A percentile compares a stretch with the other conserved stretches of the same genome.
Conservation (phyloP, 2,329 filamentous ascomycete genomes). For the Drechmeria coniospora region DNA sequence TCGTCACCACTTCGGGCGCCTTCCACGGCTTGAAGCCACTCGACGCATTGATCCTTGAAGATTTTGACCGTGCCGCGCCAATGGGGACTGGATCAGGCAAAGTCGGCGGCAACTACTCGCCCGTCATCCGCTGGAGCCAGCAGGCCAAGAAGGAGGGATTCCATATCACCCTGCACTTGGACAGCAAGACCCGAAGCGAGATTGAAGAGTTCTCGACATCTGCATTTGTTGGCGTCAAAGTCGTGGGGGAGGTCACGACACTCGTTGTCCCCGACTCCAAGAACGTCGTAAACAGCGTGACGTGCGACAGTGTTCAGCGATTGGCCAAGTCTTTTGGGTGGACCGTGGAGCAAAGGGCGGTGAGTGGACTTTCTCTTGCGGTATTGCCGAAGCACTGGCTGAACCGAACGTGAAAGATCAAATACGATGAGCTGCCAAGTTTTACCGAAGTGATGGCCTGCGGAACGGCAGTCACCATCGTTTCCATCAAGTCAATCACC, state of each 20-base stretch:
- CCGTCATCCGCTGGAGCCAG: slow-evolving; percentile 46
- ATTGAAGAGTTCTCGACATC: slow-evolving; percentile 57
- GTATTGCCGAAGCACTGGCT: no score
- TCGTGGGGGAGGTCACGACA: slow-evolving; percentile 7
- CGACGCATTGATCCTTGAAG: slow-evolving; percentile 48
- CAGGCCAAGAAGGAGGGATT: slow-evolving; percentile 45
- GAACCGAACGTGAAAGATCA: background rate
- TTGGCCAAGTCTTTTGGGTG: slow-evolving; percentile 43
- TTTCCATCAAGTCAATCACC: slow-evolving; percentile 1
- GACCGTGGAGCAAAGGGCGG: slow-evolving; percentile 30
- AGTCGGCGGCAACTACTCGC: slow-evolving; percentile 56
- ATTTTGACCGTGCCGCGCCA: slow-evolving; percentile 54
- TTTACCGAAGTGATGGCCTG: slow-evolving; percentile 2
- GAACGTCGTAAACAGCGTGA: slow-evolving; percentile 52
- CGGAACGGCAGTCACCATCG: slow-evolving; percentile 1
- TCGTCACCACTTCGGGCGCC: slow-evolving; percentile 48
- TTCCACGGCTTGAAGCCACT: slow-evolving; percentile 51
- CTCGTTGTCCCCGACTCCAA: slow-evolving; percentile 14
- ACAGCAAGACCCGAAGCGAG: slow-evolving; percentile 45
- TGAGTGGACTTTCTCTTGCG: background rate
- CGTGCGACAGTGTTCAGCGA: slow-evolving; percentile 40
- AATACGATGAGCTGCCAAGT: slow-evolving; percentile 1
- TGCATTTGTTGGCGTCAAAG: slow-evolving; percentile 49
- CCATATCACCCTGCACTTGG: slow-evolving; percentile 52
- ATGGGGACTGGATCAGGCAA: slow-evolving; percentile 51